phyloP scores from a whole-genome alignment of 164 flowering plant genomes.

The Stephania yunnanensis region DNA sequence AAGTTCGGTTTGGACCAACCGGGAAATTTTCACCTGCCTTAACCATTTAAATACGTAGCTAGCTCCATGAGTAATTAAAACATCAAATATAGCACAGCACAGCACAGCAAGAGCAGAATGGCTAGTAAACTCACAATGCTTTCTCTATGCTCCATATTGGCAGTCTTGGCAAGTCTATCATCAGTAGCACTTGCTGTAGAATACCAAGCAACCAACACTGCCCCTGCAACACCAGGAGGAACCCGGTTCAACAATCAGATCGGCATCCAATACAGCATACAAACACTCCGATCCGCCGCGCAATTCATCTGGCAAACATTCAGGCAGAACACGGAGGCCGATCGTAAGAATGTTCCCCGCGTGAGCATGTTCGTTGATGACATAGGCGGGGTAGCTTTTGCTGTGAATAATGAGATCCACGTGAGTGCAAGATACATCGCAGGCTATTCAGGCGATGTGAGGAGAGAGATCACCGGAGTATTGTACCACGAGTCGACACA shows the following conservation, averaged over 20 bases:
- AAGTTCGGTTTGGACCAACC: too few relatives aligned
- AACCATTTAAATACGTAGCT: neutral
- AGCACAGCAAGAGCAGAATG: constrained; percentile 12
- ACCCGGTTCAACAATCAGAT: constrained; percentile 34
- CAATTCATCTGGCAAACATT: constrained; percentile 55
- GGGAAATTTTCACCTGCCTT: neutral
- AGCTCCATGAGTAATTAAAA: neutral
- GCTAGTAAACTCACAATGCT: constrained; percentile 5
- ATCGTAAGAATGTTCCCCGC: constrained; percentile 34
- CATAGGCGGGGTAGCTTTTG: constrained; percentile 46
- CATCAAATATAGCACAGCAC: neutral
- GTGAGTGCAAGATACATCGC: constrained; percentile 38
- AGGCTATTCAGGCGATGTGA: constrained; percentile 40
- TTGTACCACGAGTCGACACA: constrained; percentile 59
- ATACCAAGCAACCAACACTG: constrained; percentile 39
- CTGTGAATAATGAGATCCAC: constrained; percentile 42
- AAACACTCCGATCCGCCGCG: constrained; percentile 34
- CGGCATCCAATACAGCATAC: constrained; percentile 29
- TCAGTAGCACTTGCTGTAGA: constrained; percentile 29
- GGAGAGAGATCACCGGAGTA: constrained; percentile 44
- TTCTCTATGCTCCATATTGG: constrained; percentile 11
- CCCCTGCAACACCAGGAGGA: constrained; percentile 46
- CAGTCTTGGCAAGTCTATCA: constrained; percentile 8
- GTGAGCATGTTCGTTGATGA: constrained; percentile 35
- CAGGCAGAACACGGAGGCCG: constrained; percentile 29